Evolutionary conservation across 768 basidiomycete species (phyloP), one percentile per base, ranked within the genome.

Genomic region (Sarcodon sp.): DNA sequence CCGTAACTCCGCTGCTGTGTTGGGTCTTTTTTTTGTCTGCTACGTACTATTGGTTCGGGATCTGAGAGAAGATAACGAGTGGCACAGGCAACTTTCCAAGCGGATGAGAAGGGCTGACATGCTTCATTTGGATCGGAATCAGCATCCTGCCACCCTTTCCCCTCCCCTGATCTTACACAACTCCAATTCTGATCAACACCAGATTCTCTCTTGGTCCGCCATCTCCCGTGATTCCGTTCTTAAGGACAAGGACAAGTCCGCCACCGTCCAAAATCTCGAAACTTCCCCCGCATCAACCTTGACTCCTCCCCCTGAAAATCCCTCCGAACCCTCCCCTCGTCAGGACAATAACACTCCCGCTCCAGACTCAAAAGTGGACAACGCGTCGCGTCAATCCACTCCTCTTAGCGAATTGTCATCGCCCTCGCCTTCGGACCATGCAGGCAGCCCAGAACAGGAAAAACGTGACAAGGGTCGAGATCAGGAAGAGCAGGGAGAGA

Each of bases 331-430:
- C 56, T 43, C 52, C 45, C 47, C 46, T 51, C 53, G 50, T 38
- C 16, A 41, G 15, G 39, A 41, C 15, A 27, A 27, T 38, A 4
- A 43, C 5, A 27, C 16, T 39, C 36, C 18, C 44, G 33, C 15
- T 9, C 56, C 47, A 33, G 49, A 46, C 18, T 48, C 55, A 35
- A 50, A 51, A 10, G 53, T 58, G 61, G 65, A 61, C 51, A 54
- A 63, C 47, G 57, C 61, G 11, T 83, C 80, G 48, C 68, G 78
- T 32, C 70, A 70, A 50, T 80, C 80, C 16, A 85, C 84, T 0
- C 85, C 85, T 3, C 75, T 88, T 58, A 86, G 80, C 54, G 84
- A 86, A 52, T 75, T 86, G 21, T 84, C 84, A 7, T 79, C 82
- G 1, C 72, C 80, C 0, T 76, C 80, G 36, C 16, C 21, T 27